Evolutionary conservation across 352 stramenopile species (phyloP).

Genomic region (Pilasporangium apinafurcum): DNA sequence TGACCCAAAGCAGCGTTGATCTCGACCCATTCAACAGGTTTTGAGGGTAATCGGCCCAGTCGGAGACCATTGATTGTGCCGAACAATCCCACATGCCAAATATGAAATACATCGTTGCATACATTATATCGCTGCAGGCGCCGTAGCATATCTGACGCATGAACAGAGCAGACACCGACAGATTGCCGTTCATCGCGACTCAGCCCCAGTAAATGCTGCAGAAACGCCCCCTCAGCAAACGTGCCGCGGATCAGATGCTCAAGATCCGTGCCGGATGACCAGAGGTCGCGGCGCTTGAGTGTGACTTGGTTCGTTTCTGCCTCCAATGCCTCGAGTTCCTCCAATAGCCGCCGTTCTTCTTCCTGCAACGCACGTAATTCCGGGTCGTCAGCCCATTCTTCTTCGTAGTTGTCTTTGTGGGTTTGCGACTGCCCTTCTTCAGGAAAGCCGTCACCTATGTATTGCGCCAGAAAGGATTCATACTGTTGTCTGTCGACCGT

Average conservation of each 20-base stretch:
- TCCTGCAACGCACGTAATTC: slow-evolving; percentile 50
- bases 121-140: slow-evolving; percentile 83
- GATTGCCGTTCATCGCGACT: slow-evolving; percentile 74
- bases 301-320: slow-evolving; percentile 44
- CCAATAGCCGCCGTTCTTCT: slow-evolving; percentile 48
- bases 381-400: slow-evolving; percentile 34
- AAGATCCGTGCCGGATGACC: slow-evolving; percentile 64
- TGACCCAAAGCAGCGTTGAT: slow-evolving; percentile 88
- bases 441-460: slow-evolving; percentile 26
- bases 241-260: slow-evolving; percentile 66
- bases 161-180: slow-evolving; percentile 66
- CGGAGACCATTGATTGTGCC: slow-evolving; percentile 87
- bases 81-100: slow-evolving; percentile 88
- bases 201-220: slow-evolving; percentile 68
- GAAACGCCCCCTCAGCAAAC: slow-evolving; percentile 64
- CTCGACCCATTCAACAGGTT: slow-evolving; percentile 86
- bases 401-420: slow-evolving; percentile 17
- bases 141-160: slow-evolving; percentile 76
- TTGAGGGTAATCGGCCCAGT: slow-evolving; percentile 70
- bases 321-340: slow-evolving; percentile 51
- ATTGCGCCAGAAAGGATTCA: slow-evolving; percentile 44
- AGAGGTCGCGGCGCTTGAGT: slow-evolving; percentile 58
- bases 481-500: slow-evolving; percentile 49
- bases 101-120: slow-evolving; percentile 89
- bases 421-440: slow-evolving; percentile 25